Evolutionary conservation across 2,329 filamentous ascomycete species (phyloP).

Genomic region (Stemphylium lycopersici): DNA sequence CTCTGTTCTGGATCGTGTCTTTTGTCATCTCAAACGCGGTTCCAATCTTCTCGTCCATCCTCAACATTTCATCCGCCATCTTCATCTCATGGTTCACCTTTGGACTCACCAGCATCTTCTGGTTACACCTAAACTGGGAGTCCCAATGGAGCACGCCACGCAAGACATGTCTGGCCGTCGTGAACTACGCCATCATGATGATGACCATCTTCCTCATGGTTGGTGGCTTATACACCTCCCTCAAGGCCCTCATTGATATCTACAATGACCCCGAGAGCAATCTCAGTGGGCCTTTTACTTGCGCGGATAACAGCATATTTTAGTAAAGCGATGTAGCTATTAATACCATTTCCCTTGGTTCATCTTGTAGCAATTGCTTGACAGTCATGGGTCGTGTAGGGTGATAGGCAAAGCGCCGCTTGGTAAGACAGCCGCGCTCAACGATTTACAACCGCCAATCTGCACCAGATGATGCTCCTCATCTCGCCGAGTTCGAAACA

Average conservation of each 20-base stretch:
- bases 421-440: too few species aligned
- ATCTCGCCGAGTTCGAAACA: too few species aligned
- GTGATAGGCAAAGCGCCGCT: too few species aligned
- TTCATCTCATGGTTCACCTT: slow-evolving; percentile 72
- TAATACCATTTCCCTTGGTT: too few species aligned
- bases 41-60: slow-evolving; percentile 64
- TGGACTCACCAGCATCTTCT: slow-evolving; percentile 54
- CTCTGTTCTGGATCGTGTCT: slow-evolving; percentile 61
- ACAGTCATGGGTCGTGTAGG: too few species aligned
- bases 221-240: slow-evolving; percentile 33
- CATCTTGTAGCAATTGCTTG: too few species aligned
- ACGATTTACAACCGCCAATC: too few species aligned
- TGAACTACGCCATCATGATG: slow-evolving; percentile 53
- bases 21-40: slow-evolving; percentile 53
- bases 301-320: slow-evolving; percentile 39
- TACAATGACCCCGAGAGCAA: slow-evolving; percentile 33
- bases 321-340: slow-evolving; percentile 10
- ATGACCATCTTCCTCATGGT: slow-evolving; percentile 37
- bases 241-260: slow-evolving; percentile 37
- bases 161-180: slow-evolving; percentile 54
- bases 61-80: slow-evolving; percentile 63
- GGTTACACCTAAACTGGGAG: slow-evolving; percentile 56
- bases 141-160: slow-evolving; percentile 25
- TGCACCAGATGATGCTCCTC: too few species aligned
- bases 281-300: slow-evolving; percentile 38